Evolutionary conservation across 129 eudicot genomes (phyloP), one percentile per base, ranked within the genome.

Genomic region (Solidago caesia): DNA sequence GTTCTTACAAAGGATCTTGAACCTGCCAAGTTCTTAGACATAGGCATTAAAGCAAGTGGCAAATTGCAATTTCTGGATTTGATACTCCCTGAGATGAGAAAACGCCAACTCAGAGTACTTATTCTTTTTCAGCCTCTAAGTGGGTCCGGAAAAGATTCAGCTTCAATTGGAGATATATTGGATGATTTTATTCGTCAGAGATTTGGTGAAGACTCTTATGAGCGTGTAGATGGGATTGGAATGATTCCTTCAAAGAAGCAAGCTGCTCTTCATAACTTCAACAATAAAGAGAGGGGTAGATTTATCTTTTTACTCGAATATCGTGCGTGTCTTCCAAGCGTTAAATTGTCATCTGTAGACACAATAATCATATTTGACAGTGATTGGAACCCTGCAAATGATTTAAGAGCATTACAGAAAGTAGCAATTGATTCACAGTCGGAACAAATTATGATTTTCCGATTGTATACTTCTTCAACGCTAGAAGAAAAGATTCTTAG

Each of bases 41-140:
- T 90, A 74, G 98, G 93, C 62, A 84, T 89, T 68, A 84, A 83
- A 82, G 99, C 97, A 73, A 89, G 99, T 74, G 97, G 96, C 44
- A 95, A 95, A 73, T 75, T 95, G 64, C 85, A 85, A 75, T 85
- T 91, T 75, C 90, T 95, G 58, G 96, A 91, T 60, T 52, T 60
- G 44, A 82, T 95, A 41, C 95, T 95, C n/a, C 81, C 87, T 4
- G 86, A 87, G 77, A 45, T 91, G 45, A 80, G 62, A 78, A 76
- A 65, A 70, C 92, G 75, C 69, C 77, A 85, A 66, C 86, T 76
- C 33, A 79, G 89, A 77, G 92, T 87, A 5, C 81, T 95, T 29
- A 81, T 95, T 72, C 90, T 95, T 75, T 89, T 80, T 63, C 97
- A 95, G 89, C 81, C 87, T n/a, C 51, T 86, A 61, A 82, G 79